Evolutionary conservation across 768 basidiomycete genomes (phyloP).

Genomic region (Cyathus striatus): DNA sequence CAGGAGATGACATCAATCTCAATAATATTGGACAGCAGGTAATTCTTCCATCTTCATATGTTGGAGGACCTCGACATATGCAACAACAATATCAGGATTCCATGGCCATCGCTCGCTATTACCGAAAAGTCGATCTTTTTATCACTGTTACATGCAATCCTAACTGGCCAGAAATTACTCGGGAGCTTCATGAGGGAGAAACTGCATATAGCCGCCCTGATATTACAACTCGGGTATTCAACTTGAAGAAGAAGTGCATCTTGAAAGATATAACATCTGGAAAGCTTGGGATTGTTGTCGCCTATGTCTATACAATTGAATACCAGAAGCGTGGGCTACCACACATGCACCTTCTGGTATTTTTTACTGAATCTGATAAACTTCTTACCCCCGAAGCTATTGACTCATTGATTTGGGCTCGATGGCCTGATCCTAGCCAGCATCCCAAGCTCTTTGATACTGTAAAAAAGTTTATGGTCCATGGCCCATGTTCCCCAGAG

Average conservation of each 20-base stretch:
- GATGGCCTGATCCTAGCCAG: constrained; percentile 33
- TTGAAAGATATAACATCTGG: constrained; percentile 29
- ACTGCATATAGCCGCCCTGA: constrained; percentile 38
- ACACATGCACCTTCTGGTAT: constrained; percentile 45
- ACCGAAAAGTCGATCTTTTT: constrained; percentile 36
- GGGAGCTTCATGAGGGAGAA: constrained; percentile 33
- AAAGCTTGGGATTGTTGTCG: constrained; percentile 35
- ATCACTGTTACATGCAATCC: constrained; percentile 51
- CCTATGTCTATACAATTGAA: constrained; percentile 47
- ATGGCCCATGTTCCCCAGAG: constrained; percentile 38
- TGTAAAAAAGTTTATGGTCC: constrained; percentile 38
- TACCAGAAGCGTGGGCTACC: constrained; percentile 56
- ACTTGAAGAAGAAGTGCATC: constrained; percentile 30
- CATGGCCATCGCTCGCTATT: constrained; percentile 35
- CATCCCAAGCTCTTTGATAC: constrained; percentile 34
- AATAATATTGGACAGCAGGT: constrained; percentile 22
- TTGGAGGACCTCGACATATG: constrained; percentile 38
- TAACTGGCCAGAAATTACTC: constrained; percentile 41
- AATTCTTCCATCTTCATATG: constrained; percentile 37
- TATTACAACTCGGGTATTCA: constrained; percentile 39
- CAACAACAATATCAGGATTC: constrained; percentile 37
- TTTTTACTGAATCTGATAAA: constrained; percentile 20
- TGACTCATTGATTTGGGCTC: constrained; percentile 33
- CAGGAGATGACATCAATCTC: constrained; percentile 17
- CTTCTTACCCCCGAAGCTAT: constrained; percentile 28